A percentile compares a stretch with the other conserved stretches of the same genome.
Evolutionary conservation across 1,139 yeast species (phyloP).

Genomic region (Taphrina deformans): DNA sequence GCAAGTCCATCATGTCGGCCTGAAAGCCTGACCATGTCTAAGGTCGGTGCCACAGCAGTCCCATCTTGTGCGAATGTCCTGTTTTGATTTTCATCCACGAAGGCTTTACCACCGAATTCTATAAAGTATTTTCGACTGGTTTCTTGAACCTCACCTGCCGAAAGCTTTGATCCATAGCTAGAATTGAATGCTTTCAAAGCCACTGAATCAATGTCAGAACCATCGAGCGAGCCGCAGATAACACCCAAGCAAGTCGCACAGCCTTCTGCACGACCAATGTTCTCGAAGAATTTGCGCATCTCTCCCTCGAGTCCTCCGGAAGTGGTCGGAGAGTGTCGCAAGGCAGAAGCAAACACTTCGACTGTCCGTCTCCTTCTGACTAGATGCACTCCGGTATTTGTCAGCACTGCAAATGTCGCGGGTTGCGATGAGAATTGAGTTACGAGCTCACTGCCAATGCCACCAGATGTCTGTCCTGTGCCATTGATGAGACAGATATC

Average conservation of each 20-base stretch:
- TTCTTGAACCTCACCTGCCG: conserved; percentile 41
- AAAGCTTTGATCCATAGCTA: conserved; percentile 4
- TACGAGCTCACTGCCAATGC: conserved; percentile 80
- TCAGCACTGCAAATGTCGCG: conserved; percentile 71
- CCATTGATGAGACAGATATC: conserved; percentile 62
- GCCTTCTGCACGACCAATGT: conserved; percentile 70
- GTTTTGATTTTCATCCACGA: conserved; percentile 45
- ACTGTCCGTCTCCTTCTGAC: conserved; percentile 80
- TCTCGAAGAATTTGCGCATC: conserved; percentile 51
- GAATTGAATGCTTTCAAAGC: conserved; percentile 11
- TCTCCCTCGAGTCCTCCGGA: conserved; percentile 36
- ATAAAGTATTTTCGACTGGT: conserved; percentile 56
- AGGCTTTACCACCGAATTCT: conserved; percentile 54
- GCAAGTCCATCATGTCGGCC: conserved; percentile 93
- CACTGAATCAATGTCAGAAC: conserved; percentile 37
- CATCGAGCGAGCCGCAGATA: conserved; percentile 58
- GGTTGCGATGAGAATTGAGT: conserved; percentile 67
- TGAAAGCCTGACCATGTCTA: conserved; percentile 79
- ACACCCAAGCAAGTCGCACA: conserved; percentile 83
- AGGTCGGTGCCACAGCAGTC: conserved; percentile 38
- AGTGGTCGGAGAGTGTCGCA: conserved; percentile 33
- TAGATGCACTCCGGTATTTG: conserved; percentile 73
- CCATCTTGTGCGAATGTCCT: conserved; percentile 29
- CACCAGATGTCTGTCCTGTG: conserved; percentile 75
- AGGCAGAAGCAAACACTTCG: conserved; percentile 46